phyloP scores from a whole-genome alignment of 352 stramenopile species.

The Phytopythium helicoides region DNA sequence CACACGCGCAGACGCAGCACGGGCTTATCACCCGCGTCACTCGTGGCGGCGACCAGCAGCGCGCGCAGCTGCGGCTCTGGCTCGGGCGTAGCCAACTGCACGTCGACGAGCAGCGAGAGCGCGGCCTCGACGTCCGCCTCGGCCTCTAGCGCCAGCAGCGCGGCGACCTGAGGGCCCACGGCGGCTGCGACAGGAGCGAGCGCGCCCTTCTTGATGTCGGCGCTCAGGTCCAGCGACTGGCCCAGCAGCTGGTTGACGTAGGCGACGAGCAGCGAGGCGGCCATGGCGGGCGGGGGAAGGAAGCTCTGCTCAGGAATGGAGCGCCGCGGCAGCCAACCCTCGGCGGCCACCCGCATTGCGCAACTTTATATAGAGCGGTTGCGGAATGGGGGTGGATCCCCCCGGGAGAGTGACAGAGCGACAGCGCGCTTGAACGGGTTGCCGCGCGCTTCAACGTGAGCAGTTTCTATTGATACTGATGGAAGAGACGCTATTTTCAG shows the following conservation, averaged over 20 bases:
- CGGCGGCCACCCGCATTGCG: too few relatives aligned
- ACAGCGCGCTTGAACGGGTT: too few relatives aligned
- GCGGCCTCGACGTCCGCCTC: constrained; percentile 78
- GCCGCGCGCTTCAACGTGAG: too few relatives aligned
- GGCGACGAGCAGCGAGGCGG: constrained; percentile 58
- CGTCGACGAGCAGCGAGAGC: constrained; percentile 41
- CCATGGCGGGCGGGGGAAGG: too few relatives aligned
- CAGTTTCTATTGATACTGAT: too few relatives aligned
- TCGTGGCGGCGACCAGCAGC: constrained; percentile 46
- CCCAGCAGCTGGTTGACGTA: constrained; percentile 82
- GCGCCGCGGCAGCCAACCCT: too few relatives aligned
- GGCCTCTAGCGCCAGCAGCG: constrained; percentile 61
- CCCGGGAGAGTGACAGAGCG: too few relatives aligned
- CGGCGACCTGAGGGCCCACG: constrained; percentile 45
- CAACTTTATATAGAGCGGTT: too few relatives aligned
- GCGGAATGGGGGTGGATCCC: too few relatives aligned
- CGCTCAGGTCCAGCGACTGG: constrained; percentile 43
- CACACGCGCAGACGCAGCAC: constrained; percentile 73
- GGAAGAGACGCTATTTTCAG: too few relatives aligned
- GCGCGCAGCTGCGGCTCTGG: constrained; percentile 7
- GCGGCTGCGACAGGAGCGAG: constrained; percentile 40
- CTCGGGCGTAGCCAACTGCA: constrained; percentile 28
- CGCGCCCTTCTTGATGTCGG: constrained; percentile 68
- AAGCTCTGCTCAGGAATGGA: too few relatives aligned
- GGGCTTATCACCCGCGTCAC: constrained; percentile 48